Percentiles rank a stretch among this genome's conserved stretches.
Conservation (phyloP, 2,329 filamentous ascomycete species). For the Pseudopithomyces chartarum region DNA sequence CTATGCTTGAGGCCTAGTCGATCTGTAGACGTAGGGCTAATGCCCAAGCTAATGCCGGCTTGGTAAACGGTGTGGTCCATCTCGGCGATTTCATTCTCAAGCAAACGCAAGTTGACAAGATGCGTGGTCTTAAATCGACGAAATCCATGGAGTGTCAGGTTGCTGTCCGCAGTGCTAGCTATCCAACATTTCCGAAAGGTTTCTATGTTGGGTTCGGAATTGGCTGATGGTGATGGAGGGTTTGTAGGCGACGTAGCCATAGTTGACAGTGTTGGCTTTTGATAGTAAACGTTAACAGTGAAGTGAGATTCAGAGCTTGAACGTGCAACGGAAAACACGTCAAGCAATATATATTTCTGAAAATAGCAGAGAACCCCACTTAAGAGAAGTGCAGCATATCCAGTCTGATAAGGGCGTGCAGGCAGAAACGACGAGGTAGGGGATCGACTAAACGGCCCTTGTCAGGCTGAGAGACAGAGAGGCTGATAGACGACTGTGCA, state of each 20-base stretch:
- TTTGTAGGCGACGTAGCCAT: not conserved
- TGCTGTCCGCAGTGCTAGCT: constrained; percentile 25
- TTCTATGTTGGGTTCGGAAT: not conserved
- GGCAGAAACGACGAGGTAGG: too few species aligned
- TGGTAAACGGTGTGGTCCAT: constrained; percentile 42
- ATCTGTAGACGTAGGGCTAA: constrained; percentile 22
- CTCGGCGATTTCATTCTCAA: constrained; percentile 39
- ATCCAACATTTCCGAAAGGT: constrained; percentile 15
- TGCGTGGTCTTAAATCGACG: constrained; percentile 34
- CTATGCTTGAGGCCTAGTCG: constrained; percentile 15
- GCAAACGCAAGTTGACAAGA: constrained; percentile 40
- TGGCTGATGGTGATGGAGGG: not conserved
- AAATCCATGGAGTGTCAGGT: constrained; percentile 29
- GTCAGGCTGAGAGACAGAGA: too few species aligned
- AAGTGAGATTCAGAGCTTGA: not conserved
- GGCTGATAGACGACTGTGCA: too few species aligned
- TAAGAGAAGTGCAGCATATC: too few species aligned
- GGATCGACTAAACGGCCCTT: too few species aligned
- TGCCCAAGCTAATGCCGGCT: constrained; percentile 33
- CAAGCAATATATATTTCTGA: too few species aligned
- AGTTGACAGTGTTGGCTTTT: not conserved
- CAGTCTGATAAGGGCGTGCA: too few species aligned
- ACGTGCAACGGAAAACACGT: not conserved
- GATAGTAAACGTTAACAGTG: not conserved
- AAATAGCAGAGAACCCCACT: too few species aligned